A percentile compares a stretch with the other conserved stretches of the same genome.
These are phyloP conservation scores for Astrothelium subdiscretum DNA, from an alignment of 495 filamentous ascomycete species.

Conservation along the genomic window DNA sequence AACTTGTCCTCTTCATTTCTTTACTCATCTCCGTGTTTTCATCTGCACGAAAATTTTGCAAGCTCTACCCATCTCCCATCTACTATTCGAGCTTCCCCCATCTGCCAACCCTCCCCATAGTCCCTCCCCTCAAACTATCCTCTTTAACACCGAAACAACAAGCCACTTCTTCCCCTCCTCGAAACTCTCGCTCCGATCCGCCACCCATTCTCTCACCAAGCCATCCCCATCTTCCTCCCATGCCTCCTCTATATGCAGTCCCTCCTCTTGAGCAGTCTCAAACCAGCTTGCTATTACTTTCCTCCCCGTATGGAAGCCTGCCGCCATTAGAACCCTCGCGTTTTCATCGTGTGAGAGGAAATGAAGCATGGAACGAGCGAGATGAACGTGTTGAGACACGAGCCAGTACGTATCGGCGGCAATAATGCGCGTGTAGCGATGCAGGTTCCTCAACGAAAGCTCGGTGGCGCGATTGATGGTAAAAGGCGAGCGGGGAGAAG, in stretches of 20 bases:
- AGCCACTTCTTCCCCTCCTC: conserved; percentile 74
- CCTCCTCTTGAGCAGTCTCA: conserved; percentile 39
- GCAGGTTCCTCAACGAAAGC: conserved; percentile 38
- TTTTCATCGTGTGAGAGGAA: conserved; percentile 46
- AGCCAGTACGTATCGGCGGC: conserved; percentile 86
- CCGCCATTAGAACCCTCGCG: conserved; percentile 54
- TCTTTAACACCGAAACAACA: conserved; percentile 54
- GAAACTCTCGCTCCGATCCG: conserved; percentile 38
- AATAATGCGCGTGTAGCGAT: conserved; percentile 55
- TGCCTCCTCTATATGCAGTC: conserved; percentile 57
- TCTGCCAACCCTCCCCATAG: not conserved
- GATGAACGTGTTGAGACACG: conserved; percentile 60
- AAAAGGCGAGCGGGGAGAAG: conserved; percentile 15
- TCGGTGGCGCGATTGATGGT: conserved; percentile 8
- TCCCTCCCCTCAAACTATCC: not conserved
- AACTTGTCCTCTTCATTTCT: not conserved
- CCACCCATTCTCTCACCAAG: conserved; percentile 52
- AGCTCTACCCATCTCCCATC: not conserved
- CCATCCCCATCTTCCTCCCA: conserved; percentile 65
- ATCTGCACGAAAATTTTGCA: too few species aligned
- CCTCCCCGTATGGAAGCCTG: conserved; percentile 77
- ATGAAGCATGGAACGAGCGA: conserved; percentile 55
- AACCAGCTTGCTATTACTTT: conserved; percentile 63
- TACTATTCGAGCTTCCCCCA: not conserved
- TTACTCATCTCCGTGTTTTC: too few species aligned